Percentiles rank a stretch among this genome's conserved stretches.
Conservation (phyloP, 352 stramenopile genomes). For the Thalassiosira gravida region DNA sequence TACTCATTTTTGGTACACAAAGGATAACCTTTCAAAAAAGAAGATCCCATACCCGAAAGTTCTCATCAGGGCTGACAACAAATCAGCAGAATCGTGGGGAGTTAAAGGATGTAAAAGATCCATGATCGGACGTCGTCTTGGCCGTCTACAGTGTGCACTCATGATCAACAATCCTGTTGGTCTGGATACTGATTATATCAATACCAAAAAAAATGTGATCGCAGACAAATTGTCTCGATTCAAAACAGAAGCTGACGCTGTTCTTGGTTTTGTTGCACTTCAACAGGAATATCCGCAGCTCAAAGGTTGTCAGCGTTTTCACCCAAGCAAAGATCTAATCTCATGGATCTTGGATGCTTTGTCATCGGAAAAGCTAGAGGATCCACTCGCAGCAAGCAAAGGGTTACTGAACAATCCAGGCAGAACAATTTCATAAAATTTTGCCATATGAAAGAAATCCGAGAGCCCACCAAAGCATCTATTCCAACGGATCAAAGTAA, state of each 20-base stretch:
- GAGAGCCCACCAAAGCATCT: not conserved
- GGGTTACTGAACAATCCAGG: constrained; percentile 28
- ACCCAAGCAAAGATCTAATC: constrained; percentile 29
- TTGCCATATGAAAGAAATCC: not conserved
- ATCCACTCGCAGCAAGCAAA: constrained; percentile 29
- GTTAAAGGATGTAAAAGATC: constrained; percentile 42
- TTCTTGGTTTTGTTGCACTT: constrained; percentile 18
- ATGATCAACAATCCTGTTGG: constrained; percentile 53
- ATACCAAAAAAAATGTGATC: constrained; percentile 42
- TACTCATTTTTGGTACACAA: not conserved
- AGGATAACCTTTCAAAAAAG: not conserved
- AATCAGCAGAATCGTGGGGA: constrained; percentile 28
- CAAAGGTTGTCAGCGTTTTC: constrained; percentile 32
- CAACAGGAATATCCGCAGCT: constrained; percentile 39
- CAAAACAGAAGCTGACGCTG: constrained; percentile 16
- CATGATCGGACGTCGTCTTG: constrained; percentile 14
- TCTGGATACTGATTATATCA: constrained; percentile 23
- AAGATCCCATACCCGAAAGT: constrained; percentile 29
- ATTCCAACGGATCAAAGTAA: constrained; percentile 10
- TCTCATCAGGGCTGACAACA: constrained; percentile 38
- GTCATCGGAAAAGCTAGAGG: constrained; percentile 15
- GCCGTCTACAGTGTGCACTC: constrained; percentile 31
- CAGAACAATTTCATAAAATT: constrained; percentile 31
- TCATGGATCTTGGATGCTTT: constrained; percentile 37
- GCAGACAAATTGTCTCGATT: constrained; percentile 49